Evolutionary conservation across 2,329 filamentous ascomycete genomes (phyloP), one percentile per base, ranked within the genome.

Genomic region (Thelonectria rubi): DNA sequence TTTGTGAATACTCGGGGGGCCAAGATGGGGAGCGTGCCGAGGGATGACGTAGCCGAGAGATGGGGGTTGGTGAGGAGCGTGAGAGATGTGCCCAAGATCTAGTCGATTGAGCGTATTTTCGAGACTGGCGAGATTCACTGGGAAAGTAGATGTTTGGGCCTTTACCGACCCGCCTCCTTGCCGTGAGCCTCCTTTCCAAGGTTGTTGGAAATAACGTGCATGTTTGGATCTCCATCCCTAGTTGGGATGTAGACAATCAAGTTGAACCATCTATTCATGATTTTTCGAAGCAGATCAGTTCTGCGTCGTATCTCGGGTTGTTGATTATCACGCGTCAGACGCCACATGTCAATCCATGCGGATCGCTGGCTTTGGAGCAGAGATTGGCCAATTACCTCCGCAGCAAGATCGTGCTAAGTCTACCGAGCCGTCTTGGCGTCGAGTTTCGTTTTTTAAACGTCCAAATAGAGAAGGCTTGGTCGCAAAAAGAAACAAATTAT

Each of bases 1-100:
- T 85, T 80, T 62, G 75, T 79, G 5, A 82, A 83, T 67, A 49
- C 69, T 9, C 74, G 77, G 17, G 18, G 62, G 17, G 62, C 58
- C 15, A 34, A 34, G 32, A 71, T 70, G 64, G 76, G 75, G 0
- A 58, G 65, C 21, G 65, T 78, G 37, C 76, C 76, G 1, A 59
- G 67, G 10, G 75, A 78, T 60, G 74, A 47, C 37, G 62, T 66
- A 8, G 57, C 65, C 6, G 59, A 68, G 62, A 60, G 68, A 26
- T 70, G 69, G 69, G 48, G 57, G 10, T 60, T 76, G 65, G 63
- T 73, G 63, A 64, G 71, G 48, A 65, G 58, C 55, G 60, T 50
- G 8, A 32, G 67, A 48, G 71, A 70, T 30, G 69, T 52, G 32
- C 65, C 73, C 17, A 75, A 75, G 67, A 72, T 76, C 34, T 75